Percentiles rank a stretch among this genome's conserved stretches.
Evolutionary conservation across 2,329 filamentous ascomycete species (phyloP).

Genomic region (Grosmannia huntii): DNA sequence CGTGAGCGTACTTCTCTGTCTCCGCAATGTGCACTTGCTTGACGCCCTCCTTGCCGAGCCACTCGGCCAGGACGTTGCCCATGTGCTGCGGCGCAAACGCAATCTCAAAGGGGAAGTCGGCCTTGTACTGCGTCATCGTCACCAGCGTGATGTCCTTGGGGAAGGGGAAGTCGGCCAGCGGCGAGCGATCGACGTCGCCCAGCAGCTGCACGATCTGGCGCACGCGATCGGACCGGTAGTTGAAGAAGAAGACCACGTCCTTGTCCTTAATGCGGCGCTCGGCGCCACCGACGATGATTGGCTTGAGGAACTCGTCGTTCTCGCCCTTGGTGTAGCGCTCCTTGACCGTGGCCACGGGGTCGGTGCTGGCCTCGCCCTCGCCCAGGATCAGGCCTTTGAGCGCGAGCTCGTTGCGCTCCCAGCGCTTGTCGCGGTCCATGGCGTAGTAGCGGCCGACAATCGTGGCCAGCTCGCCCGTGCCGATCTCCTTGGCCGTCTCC

Average conservation of each 20-base stretch:
- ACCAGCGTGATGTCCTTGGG: slow-evolving; percentile 74
- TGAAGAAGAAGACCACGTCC: slow-evolving; percentile 99
- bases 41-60: slow-evolving; percentile 76
- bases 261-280: slow-evolving; percentile 79
- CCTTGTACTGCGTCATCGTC: slow-evolving; percentile 99
- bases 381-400: slow-evolving; percentile 77
- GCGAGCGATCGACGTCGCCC: slow-evolving; percentile 83
- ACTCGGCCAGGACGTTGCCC: slow-evolving; percentile 97
- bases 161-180: slow-evolving; percentile 81
- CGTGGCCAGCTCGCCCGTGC: slow-evolving; percentile 76
- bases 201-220: slow-evolving; percentile 92
- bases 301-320: slow-evolving; percentile 96
- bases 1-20: slow-evolving; percentile 98
- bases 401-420: slow-evolving; percentile 85
- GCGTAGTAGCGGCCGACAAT: slow-evolving; percentile 94
- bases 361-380: slow-evolving; percentile 73
- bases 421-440: slow-evolving; percentile 99
- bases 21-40: slow-evolving; percentile 95
- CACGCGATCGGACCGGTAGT: slow-evolving; percentile 97
- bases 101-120: slow-evolving; percentile 80
- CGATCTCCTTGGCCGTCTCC: slow-evolving; percentile 69
- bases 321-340: slow-evolving; percentile 78
- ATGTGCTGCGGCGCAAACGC: slow-evolving; percentile 92
- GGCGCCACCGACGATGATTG: slow-evolving; percentile 84
- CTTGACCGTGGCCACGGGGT: slow-evolving; percentile 77